Evolutionary conservation across 2,329 filamentous ascomycete species (phyloP).

Genomic region (Dichotomopilus funicola): DNA sequence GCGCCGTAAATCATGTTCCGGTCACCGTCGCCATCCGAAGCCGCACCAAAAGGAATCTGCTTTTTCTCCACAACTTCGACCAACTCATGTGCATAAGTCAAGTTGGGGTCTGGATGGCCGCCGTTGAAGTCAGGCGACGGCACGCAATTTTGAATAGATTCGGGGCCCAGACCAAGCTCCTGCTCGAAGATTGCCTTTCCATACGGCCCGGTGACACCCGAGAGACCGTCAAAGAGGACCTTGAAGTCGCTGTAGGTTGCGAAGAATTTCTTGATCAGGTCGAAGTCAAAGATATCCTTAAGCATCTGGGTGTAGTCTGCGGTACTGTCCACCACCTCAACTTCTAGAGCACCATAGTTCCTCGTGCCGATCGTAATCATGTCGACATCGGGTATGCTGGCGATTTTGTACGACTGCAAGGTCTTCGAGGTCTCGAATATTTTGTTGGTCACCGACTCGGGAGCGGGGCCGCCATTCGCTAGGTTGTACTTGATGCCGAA

Average conservation of each 20-base stretch:
- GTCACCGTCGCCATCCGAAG: slow-evolving; percentile 94
- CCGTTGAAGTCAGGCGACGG: slow-evolving; percentile 94
- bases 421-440: slow-evolving; percentile 90
- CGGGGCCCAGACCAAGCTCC: slow-evolving; percentile 74
- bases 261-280: slow-evolving; percentile 92
- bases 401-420: slow-evolving; percentile 86
- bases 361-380: slow-evolving; percentile 74
- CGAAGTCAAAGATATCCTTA: slow-evolving; percentile 98
- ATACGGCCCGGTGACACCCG: slow-evolving; percentile 93
- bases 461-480: slow-evolving; percentile 88
- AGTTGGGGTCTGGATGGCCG: slow-evolving; percentile 94
- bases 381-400: slow-evolving; percentile 80
- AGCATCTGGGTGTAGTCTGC: slow-evolving; percentile 90
- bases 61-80: slow-evolving; percentile 91
- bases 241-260: slow-evolving; percentile 84
- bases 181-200: slow-evolving; percentile 91
- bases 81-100: slow-evolving; percentile 91
- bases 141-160: slow-evolving; percentile 78
- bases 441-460: slow-evolving; percentile 95
- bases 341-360: slow-evolving; percentile 79
- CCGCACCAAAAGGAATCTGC: slow-evolving; percentile 89
- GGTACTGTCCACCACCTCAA: slow-evolving; percentile 91
- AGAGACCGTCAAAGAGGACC: slow-evolving; percentile 89
- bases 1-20: slow-evolving; percentile 99
- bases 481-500: slow-evolving; percentile 99